phyloP scores from a whole-genome alignment of 2,329 filamentous ascomycete genomes.

The Nemania sp. region DNA sequence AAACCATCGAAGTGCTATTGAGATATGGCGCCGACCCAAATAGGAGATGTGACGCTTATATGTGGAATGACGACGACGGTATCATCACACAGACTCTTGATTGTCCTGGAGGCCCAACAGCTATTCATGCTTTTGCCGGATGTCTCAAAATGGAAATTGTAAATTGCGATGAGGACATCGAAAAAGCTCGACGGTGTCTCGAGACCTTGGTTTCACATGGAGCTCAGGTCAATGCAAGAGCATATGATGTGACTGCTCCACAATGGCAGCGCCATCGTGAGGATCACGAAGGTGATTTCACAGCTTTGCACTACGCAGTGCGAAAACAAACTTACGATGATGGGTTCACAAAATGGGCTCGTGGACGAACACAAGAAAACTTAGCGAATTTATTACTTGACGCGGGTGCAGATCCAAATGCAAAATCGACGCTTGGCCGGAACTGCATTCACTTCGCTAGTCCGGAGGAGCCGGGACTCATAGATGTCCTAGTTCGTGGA shows the following conservation, averaged over 20 bases:
- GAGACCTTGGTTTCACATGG: not conserved
- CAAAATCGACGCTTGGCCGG: not conserved
- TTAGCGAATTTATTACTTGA: not conserved
- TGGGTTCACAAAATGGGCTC: not conserved
- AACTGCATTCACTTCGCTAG: slow-evolving; percentile 3
- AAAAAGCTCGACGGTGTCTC: not conserved
- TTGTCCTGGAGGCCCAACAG: not conserved
- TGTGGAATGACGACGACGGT: not conserved
- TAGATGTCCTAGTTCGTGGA: not conserved
- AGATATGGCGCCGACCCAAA: not conserved
- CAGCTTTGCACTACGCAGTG: not conserved
- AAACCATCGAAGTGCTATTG: not conserved
- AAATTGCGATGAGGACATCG: not conserved
- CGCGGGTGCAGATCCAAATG: slow-evolving; percentile 1
- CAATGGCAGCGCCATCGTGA: not conserved
- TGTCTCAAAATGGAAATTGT: not conserved
- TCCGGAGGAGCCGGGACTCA: not conserved
- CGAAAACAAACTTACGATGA: not conserved
- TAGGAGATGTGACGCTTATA: not conserved
- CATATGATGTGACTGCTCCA: not conserved
- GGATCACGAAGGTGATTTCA: not conserved
- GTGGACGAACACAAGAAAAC: not conserved
- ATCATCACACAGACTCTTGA: not conserved
- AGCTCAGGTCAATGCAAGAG: not conserved
- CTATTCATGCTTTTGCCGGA: not conserved